Percentiles rank a stretch among this genome's conserved stretches.
phyloP scores from a whole-genome alignment of 495 filamentous ascomycete genomes.

The Lindgomyces ingoldianus region DNA sequence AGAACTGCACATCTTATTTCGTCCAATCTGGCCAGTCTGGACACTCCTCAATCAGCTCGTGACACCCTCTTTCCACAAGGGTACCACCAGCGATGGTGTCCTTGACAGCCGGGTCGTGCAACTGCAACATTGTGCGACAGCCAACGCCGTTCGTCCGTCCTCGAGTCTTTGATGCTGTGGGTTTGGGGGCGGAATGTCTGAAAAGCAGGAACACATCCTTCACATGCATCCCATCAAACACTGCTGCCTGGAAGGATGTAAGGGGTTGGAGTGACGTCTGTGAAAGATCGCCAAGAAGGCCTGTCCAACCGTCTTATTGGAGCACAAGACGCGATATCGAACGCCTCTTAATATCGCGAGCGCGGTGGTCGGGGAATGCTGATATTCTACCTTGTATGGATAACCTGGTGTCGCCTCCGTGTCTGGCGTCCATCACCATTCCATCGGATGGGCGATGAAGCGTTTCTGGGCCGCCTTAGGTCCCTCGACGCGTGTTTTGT shows the following conservation, averaged over 20 bases:
- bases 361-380: conserved; percentile 18
- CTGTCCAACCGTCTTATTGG: conserved; percentile 5
- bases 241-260: conserved; percentile 27
- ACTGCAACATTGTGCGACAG: conserved; percentile 20
- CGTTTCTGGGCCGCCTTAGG: no score
- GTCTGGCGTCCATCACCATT: neutral
- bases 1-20: conserved; percentile 1
- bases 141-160: conserved; percentile 21
- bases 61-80: neutral
- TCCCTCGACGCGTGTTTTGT: no score
- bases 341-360: conserved; percentile 14
- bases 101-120: conserved; percentile 16
- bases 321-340: neutral
- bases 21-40: neutral
- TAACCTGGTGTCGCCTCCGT: neutral
- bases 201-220: conserved; percentile 24
- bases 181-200: neutral
- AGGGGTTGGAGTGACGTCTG: conserved; percentile 9
- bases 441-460: neutral
- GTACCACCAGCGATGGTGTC: conserved; percentile 3
- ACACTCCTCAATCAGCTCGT: neutral
- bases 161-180: neutral
- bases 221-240: conserved; percentile 13
- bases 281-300: neutral
- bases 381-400: neutral